Evolutionary conservation across 2,329 filamentous ascomycete genomes (phyloP), one percentile per base, ranked within the genome.

Genomic region (Seiridium unicorne): DNA sequence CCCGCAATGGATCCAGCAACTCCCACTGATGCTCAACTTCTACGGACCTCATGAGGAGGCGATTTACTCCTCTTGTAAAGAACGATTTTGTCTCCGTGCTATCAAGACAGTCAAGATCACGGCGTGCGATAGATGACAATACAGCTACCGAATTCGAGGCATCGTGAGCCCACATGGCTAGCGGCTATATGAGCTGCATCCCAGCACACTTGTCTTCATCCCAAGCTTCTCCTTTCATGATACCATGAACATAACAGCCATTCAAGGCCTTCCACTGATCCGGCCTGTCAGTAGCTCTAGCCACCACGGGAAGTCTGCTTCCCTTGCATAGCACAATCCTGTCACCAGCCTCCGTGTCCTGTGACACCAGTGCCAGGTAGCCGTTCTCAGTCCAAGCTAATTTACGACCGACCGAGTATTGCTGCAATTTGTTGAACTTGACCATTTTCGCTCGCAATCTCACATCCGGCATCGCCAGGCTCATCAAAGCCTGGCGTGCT

Each of bases 161-260:
- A 26, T 26, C 18, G 18, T 2, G 18, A 26, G 18, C 18, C 18
- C 18, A 26, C 18, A 26, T 26, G 18, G 18, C 18, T 26, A 26
- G 18, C 18, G 18, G 18, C 18, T 32, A 59, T 7, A 59, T 40
- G 5, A 59, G 3, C 18, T 59, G 46, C 36, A 59, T 53, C 35
- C 44, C 48, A 32, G 9, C 7, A 35, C 57, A 59, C 2, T 4
- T 34, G 8, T 36, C 31, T n/a, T 3, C 47, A 44, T 58, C 36
- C 57, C 57, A 58, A 5, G 32, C 46, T 36, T 58, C 57, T 26
- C 57, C 57, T 5, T 40, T 9, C 57, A 44, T 53, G 11, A 58
- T 58, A 8, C 57, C 57, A 35, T 58, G 57, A 5, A 58, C 57
- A 53, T 58, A 58, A 44, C 57, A 58, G 13, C 11, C 5, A 35